phyloP scores from a whole-genome alignment of 2,329 filamentous ascomycete genomes.

The Geosmithia putterillii region DNA sequence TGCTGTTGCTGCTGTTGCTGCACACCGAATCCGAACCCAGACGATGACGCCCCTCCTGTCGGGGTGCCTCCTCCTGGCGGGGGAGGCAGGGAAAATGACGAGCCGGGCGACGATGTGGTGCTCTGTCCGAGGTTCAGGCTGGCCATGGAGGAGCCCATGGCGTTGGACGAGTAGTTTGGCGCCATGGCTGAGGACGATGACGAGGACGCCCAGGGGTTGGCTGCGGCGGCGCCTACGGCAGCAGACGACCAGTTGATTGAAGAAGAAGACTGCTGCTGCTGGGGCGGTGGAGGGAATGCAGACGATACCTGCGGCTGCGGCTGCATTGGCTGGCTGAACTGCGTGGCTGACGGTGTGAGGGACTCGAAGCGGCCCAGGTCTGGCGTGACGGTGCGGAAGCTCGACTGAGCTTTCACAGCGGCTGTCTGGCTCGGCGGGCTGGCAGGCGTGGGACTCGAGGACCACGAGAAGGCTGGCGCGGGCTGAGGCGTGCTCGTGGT shows the following conservation, averaged over 20 bases:
- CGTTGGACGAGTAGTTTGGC: conserved; percentile 12
- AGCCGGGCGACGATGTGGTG: conserved; percentile 19
- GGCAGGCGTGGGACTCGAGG: conserved; percentile 26
- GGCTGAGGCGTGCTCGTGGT: conserved; percentile 19
- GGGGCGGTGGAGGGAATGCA: conserved; percentile 13
- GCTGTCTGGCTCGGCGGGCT: conserved; percentile 16
- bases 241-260: conserved; percentile 40
- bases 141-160: conserved; percentile 30
- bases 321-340: conserved; percentile 50
- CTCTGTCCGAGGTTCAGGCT: conserved; percentile 34
- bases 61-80: conserved; percentile 25
- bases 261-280: conserved; percentile 7
- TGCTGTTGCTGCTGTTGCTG: conserved; percentile 7
- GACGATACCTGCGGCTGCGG: conserved; percentile 16
- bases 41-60: conserved; percentile 9
- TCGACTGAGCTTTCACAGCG: conserved; percentile 20
- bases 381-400: conserved; percentile 46
- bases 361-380: conserved; percentile 42
- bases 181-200: conserved; percentile 10
- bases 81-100: conserved; percentile 46
- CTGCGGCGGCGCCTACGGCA: conserved; percentile 16
- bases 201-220: conserved; percentile 36
- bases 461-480: conserved; percentile 48
- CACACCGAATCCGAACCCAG: conserved; percentile 31
- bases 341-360: conserved; percentile 45